phyloP scores from a whole-genome alignment of 2,329 filamentous ascomycete genomes.

The Elsinoe fawcettii region DNA sequence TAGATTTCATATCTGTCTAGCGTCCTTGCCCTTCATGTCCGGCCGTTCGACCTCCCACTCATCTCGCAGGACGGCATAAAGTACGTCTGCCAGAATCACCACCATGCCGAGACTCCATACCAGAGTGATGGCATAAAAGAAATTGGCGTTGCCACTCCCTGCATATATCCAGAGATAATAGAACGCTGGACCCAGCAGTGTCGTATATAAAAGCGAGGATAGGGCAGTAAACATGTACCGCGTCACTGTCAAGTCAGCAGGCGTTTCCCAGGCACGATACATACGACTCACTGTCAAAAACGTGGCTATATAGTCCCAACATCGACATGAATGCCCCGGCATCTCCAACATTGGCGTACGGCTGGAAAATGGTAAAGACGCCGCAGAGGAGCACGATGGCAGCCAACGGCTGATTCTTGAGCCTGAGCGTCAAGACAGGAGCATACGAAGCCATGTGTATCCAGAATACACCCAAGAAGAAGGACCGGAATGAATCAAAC shows the following conservation, averaged over 20 bases:
- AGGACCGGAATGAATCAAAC: conserved; percentile 94
- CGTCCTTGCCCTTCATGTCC: conserved; percentile 81
- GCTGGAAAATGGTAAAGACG: conserved; percentile 91
- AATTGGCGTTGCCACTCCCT: conserved; percentile 95
- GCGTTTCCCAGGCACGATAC: not conserved
- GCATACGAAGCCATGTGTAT: conserved; percentile 88
- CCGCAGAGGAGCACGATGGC: conserved; percentile 78
- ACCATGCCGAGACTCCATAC: conserved; percentile 92
- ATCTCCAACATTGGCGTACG: conserved; percentile 89
- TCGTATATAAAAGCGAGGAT: conserved; percentile 76
- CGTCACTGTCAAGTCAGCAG: conserved; percentile 54
- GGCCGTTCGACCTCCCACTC: conserved; percentile 91
- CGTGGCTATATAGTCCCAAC: conserved; percentile 78
- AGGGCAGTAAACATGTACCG: conserved; percentile 84
- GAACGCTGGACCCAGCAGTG: conserved; percentile 84
- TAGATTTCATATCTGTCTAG: conserved; percentile 62
- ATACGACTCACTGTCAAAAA: conserved; percentile 63
- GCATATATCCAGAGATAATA: conserved; percentile 98
- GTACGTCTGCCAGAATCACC: conserved; percentile 74
- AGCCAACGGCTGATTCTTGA: conserved; percentile 79
- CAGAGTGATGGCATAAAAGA: conserved; percentile 98
- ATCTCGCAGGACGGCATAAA: conserved; percentile 83
- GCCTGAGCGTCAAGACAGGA: conserved; percentile 71
- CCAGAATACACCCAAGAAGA: conserved; percentile 98
- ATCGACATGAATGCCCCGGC: conserved; percentile 77